Base-by-base conservation (phyloP, 106 monocot genomes). In the Allium fistulosum region DNA sequence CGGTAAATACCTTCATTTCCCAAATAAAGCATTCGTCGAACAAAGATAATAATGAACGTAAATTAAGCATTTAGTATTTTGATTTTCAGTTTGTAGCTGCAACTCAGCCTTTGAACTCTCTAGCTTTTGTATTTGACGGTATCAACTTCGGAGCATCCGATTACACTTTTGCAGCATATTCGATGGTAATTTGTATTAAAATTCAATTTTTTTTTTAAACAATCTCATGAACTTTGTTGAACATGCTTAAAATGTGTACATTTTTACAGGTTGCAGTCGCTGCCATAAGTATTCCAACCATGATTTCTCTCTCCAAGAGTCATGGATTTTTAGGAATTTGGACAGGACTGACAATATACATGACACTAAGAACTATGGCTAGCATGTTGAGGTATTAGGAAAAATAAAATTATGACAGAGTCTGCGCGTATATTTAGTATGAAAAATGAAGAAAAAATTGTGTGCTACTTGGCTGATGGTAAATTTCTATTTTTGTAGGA, bases 101-200 rank as follows among this genome's bases (percentile, higher is more conserved):
- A 6, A 77, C 82, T 18, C 87, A 87, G 80, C 78, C 83, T 9
- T 71, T 87, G 8, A 87, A 87, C 61, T 70, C 83, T 9, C 27
- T 87, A 72, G 80, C 87, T 2, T 87, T 87, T 72, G 83, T 87
- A 6, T 87, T 87, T 51, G 87, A 87, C 58, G 87, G 87, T 53
- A 53, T 87, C 77, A 83, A 87, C 71, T 87, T 80, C 50, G 87
- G 87, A 74, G 83, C 87, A 77, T 87, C 87, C 17, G 87, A 87
- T 60, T 87, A 83, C 48, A 71, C 77, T 10, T 87, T 63, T 57
- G 58, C 87, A 14, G 87, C 82, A 6, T 87, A 87, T 57, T 87
- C 87, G 7, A 87, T 87, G 87, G 87, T 58, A 79, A 79, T 62
- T 64, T 9, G 49, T 58, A 7, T 11, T 55, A 13, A 45, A 16